A percentile compares a stretch with the other conserved stretches of the same genome.
Evolutionary conservation across 2,329 filamentous ascomycete genomes (phyloP).

Genomic region (Pyricularia grisea): DNA sequence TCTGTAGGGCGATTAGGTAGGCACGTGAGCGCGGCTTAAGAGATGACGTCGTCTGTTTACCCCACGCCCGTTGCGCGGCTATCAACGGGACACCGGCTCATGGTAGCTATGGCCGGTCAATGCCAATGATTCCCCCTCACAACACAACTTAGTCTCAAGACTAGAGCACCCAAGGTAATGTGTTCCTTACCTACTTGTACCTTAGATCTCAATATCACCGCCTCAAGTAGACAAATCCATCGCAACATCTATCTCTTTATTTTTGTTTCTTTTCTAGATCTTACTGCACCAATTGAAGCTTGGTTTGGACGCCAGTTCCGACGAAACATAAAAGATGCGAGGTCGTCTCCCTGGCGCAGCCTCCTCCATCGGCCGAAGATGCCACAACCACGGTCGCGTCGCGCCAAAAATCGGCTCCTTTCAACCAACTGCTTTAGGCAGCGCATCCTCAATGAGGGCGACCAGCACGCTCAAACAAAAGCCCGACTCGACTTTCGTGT

Average conservation of each 20-base stretch:
- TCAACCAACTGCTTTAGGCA: too few relatives aligned
- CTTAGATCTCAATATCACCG: background rate
- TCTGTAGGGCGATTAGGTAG: background rate
- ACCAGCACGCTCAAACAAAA: slow-evolving; percentile 45
- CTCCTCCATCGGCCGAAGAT: slow-evolving; percentile 7
- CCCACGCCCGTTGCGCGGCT: background rate
- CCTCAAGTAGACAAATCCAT: background rate
- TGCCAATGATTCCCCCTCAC: background rate
- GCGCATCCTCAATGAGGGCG: slow-evolving; percentile 4
- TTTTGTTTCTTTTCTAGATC: background rate
- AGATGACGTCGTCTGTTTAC: background rate
- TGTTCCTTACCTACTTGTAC: background rate
- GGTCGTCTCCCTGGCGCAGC: slow-evolving; percentile 8
- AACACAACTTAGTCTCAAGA: background rate
- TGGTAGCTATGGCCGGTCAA: background rate
- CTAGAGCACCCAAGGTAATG: background rate
- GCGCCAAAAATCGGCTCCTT: slow-evolving; percentile 5
- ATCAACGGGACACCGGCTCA: background rate
- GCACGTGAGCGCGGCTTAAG: background rate
- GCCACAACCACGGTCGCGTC: slow-evolving; percentile 18
- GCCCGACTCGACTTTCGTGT: slow-evolving; percentile 45
- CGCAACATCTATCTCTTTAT: background rate
- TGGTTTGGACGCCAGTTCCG: background rate
- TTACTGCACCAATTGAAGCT: background rate
- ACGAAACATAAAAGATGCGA: slow-evolving; percentile 7